Evolutionary conservation across 78 protist species (phyloP).

Genomic region (Emiliania huxleyi): DNA sequence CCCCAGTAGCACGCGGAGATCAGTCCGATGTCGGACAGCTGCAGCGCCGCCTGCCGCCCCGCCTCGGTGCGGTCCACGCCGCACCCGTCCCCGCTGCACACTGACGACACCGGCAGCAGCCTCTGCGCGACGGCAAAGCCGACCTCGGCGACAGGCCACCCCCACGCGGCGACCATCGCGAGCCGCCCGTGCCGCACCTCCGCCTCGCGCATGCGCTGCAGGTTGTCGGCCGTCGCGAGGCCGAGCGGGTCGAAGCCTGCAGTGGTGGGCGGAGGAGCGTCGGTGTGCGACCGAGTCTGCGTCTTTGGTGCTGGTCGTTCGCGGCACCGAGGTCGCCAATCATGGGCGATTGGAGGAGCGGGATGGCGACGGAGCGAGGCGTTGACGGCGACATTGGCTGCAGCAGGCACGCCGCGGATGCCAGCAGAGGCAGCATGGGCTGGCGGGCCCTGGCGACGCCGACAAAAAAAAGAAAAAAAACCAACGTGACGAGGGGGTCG

Average conservation of each 20-base stretch:
- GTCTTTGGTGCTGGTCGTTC: no score
- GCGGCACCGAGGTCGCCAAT: no score
- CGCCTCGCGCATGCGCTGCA: background rate
- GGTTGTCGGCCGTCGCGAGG: background rate
- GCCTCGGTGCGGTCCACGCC: background rate
- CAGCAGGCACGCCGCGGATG: no score
- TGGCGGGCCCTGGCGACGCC: no score
- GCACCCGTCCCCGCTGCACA: background rate
- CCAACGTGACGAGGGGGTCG: no score
- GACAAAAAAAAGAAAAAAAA: no score
- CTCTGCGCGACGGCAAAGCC: background rate
- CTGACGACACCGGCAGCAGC: background rate
- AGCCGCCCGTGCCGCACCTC: background rate
- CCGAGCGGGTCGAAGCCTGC: background rate
- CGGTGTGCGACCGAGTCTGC: no score
- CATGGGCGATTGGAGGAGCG: no score
- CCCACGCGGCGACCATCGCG: conserved; percentile 1
- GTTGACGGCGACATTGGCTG: no score
- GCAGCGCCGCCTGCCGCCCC: background rate
- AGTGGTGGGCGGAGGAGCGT: no score
- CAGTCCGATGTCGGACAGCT: background rate
- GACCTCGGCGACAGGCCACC: background rate
- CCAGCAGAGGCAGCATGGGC: no score
- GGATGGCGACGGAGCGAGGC: no score
- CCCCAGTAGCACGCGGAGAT: background rate